Evolutionary conservation across 2,329 filamentous ascomycete genomes (phyloP), one percentile per base, ranked within the genome.

Genomic region (Paecilomyces formosus): DNA sequence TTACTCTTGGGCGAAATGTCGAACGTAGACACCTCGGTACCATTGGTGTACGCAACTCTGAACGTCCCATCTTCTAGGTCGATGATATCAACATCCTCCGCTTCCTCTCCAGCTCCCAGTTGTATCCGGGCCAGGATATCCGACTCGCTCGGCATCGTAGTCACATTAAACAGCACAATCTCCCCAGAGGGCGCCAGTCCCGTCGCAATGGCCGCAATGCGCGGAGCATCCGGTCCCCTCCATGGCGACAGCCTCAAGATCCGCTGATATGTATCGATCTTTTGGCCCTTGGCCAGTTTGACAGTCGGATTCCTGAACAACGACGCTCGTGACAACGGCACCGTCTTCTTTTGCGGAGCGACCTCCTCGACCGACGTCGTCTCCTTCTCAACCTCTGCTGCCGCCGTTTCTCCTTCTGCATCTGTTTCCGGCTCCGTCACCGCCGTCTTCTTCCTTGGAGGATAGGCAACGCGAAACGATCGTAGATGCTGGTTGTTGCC

Each of bases 401-500:
- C 62, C 31, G 59, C 15, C 24, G 24, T 6, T 26, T 26, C 60
- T 39, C 52, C 54, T 18, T 63, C 62, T 33, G 59, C 15, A 18
- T 45, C 15, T 18, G 35, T n/a, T 8, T 45, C 35, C 35, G 35
- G 15, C 15, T 18, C 35, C 35, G 35, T 45, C 35, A 45, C 61
- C 30, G 57, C 60, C 53, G 69, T 72, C 65, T 79, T 81, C 66
- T 79, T 81, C 55, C 70, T 73, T 57, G 78, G 77, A 1, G 82
- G 81, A 62, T 82, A 80, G 60, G 78, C 73, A 62, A 94, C 81
- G 62, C 82, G 80, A 68, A 96, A 89, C 9, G 89, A 82, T 63
- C 92, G 85, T 63, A 97, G 85, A 75, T 97, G 92, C 68, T 89
- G 82, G 72, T 97, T 97, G 70, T 85, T 88, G 63, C 88, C 89